Base-by-base conservation (phyloP, 345 rosid species). In the Salix caprea region DNA sequence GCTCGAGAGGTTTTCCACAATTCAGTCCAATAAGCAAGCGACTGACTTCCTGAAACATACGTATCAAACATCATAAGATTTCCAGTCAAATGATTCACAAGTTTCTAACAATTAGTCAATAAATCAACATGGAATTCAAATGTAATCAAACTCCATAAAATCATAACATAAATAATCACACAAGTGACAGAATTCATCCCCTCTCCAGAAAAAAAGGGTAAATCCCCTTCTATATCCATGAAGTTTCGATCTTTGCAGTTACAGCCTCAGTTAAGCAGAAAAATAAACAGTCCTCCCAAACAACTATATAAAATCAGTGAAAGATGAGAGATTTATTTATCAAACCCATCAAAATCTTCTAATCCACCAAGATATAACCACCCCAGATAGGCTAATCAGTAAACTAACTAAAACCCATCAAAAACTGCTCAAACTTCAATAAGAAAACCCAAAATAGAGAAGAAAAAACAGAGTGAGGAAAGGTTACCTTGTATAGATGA, bases 1-100 rank as follows among this genome's bases (percentile, higher is more conserved):
- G 71, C 73, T 85, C 86, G 71, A 93, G 89, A 1, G 89, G 30
- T 74, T 40, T 86, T 37, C 96, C 99, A 79, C 94, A 89, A 84
- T 93, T 93, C 64, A 92, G 76, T 32, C 99, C 98, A 8, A 84
- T 77, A 58, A 96, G 88, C 87, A 96, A 73, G 65, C 94, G 87
- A 78, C 88, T 89, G 60, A 91, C 99, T 86, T 96, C 98, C 96
- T 93, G 88, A 58, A 84, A 75, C 80, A 37, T 4, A 65, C 30
- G 72, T 21, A 26, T 75, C 72, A 61, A 70, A 65, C 18, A 69
- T 67, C 68, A 80, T 28, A n/a, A 69, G 15, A 7, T 50, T 44
- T 44, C 16, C 5, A 12, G 50, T 13, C 16, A 44, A 44, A 44
- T 13, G 16, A 13, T 44, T 44, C 50, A 44, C 50, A 44, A 44